Evolutionary conservation across 768 basidiomycete genomes (phyloP).

Genomic region (Naganishia antarctica): DNA sequence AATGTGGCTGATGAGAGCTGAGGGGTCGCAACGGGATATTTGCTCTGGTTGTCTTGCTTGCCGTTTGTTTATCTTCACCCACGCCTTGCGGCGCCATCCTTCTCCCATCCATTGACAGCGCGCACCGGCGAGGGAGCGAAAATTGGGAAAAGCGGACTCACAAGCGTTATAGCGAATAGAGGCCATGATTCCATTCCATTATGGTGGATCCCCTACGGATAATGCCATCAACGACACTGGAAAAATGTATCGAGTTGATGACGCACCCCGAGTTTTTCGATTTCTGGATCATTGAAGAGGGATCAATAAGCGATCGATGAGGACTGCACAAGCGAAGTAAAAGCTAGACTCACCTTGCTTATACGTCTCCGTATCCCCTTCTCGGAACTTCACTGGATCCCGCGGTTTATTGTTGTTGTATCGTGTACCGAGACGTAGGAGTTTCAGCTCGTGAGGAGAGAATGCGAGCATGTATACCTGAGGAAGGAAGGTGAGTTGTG

Average conservation of each 20-base stretch:
- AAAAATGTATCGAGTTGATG: too few relatives aligned
- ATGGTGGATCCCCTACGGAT: conserved; percentile 24
- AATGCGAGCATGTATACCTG: conserved; percentile 22
- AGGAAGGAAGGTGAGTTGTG: neutral
- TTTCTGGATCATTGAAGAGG: neutral
- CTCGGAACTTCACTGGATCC: conserved; percentile 21
- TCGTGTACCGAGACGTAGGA: conserved; percentile 20
- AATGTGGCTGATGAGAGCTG: too few relatives aligned
- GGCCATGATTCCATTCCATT: conserved; percentile 26
- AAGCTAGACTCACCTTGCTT: conserved; percentile 13
- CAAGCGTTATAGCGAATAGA: conserved; percentile 8
- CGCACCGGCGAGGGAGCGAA: too few relatives aligned
- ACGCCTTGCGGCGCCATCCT: too few relatives aligned
- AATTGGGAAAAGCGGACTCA: neutral
- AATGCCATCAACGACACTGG: too few relatives aligned
- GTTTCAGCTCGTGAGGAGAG: conserved; percentile 24
- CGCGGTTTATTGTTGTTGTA: conserved; percentile 25
- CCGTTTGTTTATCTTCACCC: too few relatives aligned
- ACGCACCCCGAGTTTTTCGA: conserved; percentile 18
- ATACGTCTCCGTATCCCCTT: conserved; percentile 22
- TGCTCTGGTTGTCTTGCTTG: too few relatives aligned
- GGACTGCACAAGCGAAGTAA: neutral
- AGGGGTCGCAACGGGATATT: too few relatives aligned
- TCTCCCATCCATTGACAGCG: too few relatives aligned
- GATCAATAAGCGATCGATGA: neutral